These are phyloP conservation scores for Phytophthora gonapodyides DNA, from an alignment of 352 stramenopile species.

Conservation along the genomic window DNA sequence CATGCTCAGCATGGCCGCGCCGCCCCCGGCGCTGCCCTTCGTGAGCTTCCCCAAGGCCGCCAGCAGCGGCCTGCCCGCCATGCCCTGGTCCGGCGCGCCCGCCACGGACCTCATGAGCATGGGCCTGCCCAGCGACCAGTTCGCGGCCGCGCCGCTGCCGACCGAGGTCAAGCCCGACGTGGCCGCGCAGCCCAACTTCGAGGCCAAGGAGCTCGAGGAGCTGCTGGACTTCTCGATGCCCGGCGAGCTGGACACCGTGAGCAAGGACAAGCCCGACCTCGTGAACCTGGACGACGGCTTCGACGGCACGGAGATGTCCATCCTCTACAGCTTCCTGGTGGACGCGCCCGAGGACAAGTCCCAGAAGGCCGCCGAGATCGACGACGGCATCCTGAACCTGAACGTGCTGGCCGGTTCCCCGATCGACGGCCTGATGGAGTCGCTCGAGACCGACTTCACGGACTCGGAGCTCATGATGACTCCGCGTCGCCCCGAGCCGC, in stretches of 20 bases:
- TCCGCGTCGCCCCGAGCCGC: slow-evolving; percentile 27
- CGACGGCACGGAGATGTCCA: slow-evolving; percentile 86
- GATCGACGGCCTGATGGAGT: slow-evolving; percentile 76
- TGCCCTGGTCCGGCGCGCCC: slow-evolving; percentile 45
- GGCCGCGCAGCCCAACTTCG: slow-evolving; percentile 46
- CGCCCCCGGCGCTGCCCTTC: slow-evolving; percentile 66
- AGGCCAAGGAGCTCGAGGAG: slow-evolving; percentile 73
- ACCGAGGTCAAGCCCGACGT: slow-evolving; percentile 43
- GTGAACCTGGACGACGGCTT: slow-evolving; percentile 84
- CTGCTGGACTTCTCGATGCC: slow-evolving; percentile 80
- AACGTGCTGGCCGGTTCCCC: slow-evolving; percentile 69
- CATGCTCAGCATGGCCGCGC: slow-evolving; percentile 67
- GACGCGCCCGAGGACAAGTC: slow-evolving; percentile 73
- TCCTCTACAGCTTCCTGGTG: slow-evolving; percentile 86
- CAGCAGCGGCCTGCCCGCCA: slow-evolving; percentile 55
- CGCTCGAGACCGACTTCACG: slow-evolving; percentile 69
- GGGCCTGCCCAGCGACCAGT: slow-evolving; percentile 45
- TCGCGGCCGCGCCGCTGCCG: slow-evolving; percentile 18
- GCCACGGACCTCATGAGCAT: slow-evolving; percentile 47
- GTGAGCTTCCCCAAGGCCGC: slow-evolving; percentile 57
- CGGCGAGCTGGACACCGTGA: slow-evolving; percentile 48
- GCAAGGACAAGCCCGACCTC: slow-evolving; percentile 78
- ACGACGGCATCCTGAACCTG: slow-evolving; percentile 79
- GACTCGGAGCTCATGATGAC: slow-evolving; percentile 77
- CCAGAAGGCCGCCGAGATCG: slow-evolving; percentile 53